Evolutionary conservation across 257 asterid species (phyloP), one percentile per base, ranked within the genome.

Genomic region (Schizonepeta tenuifolia): DNA sequence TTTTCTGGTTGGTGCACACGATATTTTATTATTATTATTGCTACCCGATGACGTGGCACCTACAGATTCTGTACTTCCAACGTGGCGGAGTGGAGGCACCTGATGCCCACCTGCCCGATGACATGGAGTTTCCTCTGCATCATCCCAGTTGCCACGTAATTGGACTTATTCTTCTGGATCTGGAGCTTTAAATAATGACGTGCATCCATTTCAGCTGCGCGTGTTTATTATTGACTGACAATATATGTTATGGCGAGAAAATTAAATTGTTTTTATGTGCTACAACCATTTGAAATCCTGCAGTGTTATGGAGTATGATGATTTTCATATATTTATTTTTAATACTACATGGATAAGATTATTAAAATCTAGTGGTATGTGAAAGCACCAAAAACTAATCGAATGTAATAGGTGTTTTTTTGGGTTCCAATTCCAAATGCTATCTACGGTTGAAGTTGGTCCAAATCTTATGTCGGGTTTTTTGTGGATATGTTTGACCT

Each of bases 11-110:
- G 33, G 22, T 20, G 44, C 58, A 67, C 18, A 2, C 12, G 78
- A 79, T 81, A 73, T 79, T 83, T 83, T n/a, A n/a, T 80, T 56
- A 38, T 58, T 54, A 8, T 18, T 12, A 47, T 68, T 15, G 60
- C 41, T 1, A 22, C 66, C 40, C 14, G 56, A 3, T 76, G 84
- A 80, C 75, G 75, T 82, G 89, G 87, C 79, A 10, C 12, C 10
- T 7, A 4, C 35, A 72, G 81, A 83, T 79, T 80, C 65, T 67
- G 15, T 62, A 57, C 70, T 74, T 61, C 76, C 49, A 13, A 68
- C 80, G 72, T 81, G 83, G 20, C 11, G 41, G 26, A 2, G 35
- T 14, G 73, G 70, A 61, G 12, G 75, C 86, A 73, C 80, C 75
- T 74, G 83, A 77, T 31, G 9, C 17, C 51, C 72, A 74, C 77